phyloP scores from a whole-genome alignment of 768 basidiomycete species.

The Plicaturopsis crispa region DNA sequence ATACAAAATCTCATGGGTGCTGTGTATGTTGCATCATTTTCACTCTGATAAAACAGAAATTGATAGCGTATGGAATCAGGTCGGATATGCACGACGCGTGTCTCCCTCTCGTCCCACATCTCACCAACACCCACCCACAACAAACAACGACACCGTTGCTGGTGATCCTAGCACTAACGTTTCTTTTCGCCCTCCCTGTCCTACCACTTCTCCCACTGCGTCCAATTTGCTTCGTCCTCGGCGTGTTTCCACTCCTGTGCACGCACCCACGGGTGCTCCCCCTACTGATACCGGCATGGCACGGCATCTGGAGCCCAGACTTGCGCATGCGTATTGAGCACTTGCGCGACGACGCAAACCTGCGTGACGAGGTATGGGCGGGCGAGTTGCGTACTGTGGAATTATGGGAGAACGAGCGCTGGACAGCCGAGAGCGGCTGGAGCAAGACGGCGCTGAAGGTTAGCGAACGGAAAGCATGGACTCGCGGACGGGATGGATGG shows the following conservation, averaged over 20 bases:
- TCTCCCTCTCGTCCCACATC: constrained; percentile 41
- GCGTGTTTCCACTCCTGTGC: constrained; percentile 41
- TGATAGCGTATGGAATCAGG: constrained; percentile 24
- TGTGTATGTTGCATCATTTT: constrained; percentile 40
- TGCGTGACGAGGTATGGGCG: constrained; percentile 58
- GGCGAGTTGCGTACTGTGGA: constrained; percentile 63
- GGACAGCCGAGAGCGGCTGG: constrained; percentile 28
- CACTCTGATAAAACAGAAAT: neutral
- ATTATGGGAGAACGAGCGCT: constrained; percentile 78
- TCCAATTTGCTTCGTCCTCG: constrained; percentile 35
- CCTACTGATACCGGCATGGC: constrained; percentile 7
- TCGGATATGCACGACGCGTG: constrained; percentile 53
- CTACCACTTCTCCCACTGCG: constrained; percentile 43
- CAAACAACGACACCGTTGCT: constrained; percentile 31
- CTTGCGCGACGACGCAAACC: constrained; percentile 55
- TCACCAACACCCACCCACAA: constrained; percentile 32
- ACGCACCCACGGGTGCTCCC: constrained; percentile 40
- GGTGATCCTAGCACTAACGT: constrained; percentile 40
- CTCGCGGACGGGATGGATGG: constrained; percentile 66
- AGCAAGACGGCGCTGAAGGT: constrained; percentile 26
- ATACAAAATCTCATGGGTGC: constrained; percentile 90
- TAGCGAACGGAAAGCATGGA: constrained; percentile 59
- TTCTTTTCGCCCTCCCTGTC: constrained; percentile 38
- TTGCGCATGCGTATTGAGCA: constrained; percentile 17
- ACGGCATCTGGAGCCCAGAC: constrained; percentile 7